A percentile compares a stretch with the other conserved stretches of the same genome.
Evolutionary conservation across 2,329 filamentous ascomycete species (phyloP).

Genomic region (Hypomyces perniciosus): DNA sequence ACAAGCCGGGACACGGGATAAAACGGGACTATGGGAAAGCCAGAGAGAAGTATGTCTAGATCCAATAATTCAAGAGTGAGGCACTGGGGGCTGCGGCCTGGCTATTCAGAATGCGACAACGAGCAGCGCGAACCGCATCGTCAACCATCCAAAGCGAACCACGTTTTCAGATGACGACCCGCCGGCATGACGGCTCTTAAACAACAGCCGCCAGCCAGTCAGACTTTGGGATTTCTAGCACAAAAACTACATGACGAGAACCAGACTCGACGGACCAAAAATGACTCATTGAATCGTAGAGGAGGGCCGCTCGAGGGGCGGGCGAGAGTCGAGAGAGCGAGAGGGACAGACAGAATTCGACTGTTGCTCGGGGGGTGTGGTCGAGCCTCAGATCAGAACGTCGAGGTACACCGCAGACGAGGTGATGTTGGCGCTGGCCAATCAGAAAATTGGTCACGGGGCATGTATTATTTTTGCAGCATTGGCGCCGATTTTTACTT

Average conservation of each 20-base stretch:
- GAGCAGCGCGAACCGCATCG: slow-evolving; percentile 16
- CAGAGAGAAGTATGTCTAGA: slow-evolving; percentile 2
- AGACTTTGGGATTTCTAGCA: slow-evolving; percentile 2
- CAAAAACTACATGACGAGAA: neutral
- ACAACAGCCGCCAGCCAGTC: slow-evolving; percentile 1
- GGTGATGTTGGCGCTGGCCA: slow-evolving; percentile 30
- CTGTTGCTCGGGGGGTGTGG: slow-evolving; percentile 23
- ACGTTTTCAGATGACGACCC: slow-evolving; percentile 11
- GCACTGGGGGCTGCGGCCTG: slow-evolving; percentile 8
- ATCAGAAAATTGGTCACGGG: slow-evolving; percentile 35
- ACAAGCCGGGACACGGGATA: slow-evolving; percentile 9
- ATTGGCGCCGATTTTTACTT: slow-evolving; percentile 27
- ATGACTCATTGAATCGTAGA: slow-evolving; percentile 28
- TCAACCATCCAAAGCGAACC: slow-evolving; percentile 14
- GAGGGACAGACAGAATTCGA: slow-evolving; percentile 10
- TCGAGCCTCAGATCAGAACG: slow-evolving; percentile 26
- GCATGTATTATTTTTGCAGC: slow-evolving; percentile 30
- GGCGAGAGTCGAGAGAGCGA: slow-evolving; percentile 21
- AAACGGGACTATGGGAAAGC: slow-evolving; percentile 16
- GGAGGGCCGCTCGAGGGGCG: slow-evolving; percentile 21
- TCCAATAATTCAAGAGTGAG: slow-evolving; percentile 2
- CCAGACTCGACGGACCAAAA: slow-evolving; percentile 13
- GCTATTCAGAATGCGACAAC: slow-evolving; percentile 30
- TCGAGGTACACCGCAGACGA: slow-evolving; percentile 27
- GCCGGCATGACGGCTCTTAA: slow-evolving; percentile 1